These are phyloP conservation scores for Penicillium steckii DNA, from an alignment of 495 filamentous ascomycete species.

Conservation along the genomic window DNA sequence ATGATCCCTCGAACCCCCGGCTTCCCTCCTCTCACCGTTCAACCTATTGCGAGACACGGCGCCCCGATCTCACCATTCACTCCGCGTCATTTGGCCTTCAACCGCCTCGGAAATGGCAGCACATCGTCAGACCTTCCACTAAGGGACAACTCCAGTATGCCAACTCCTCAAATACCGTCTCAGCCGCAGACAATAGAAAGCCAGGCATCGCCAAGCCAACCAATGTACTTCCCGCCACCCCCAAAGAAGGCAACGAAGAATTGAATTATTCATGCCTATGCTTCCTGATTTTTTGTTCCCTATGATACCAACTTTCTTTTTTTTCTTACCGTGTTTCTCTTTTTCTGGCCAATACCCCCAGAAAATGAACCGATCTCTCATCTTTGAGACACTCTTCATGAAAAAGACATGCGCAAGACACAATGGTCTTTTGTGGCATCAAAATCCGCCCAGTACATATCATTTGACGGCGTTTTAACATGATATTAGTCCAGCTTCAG, in stretches of 20 bases:
- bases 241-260: constrained; percentile 40
- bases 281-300: constrained; percentile 3
- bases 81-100: constrained; percentile 44
- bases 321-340: constrained; percentile 8
- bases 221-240: constrained; percentile 45
- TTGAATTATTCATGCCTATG: constrained; percentile 1
- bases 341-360: constrained; percentile 1
- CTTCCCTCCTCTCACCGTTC: constrained; percentile 22
- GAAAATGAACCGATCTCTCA: background rate
- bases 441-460: constrained; percentile 13
- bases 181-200: constrained; percentile 26
- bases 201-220: constrained; percentile 14
- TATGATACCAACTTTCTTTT: constrained; percentile 25
- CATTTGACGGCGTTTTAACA: constrained; percentile 9
- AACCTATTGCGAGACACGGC: constrained; percentile 13
- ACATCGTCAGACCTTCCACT: constrained; percentile 41
- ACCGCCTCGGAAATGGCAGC: constrained; percentile 28
- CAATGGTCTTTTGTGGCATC: constrained; percentile 2
- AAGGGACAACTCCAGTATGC: constrained; percentile 28
- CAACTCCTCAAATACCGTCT: constrained; percentile 21
- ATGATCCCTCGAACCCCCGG: constrained; percentile 29
- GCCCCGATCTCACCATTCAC: constrained; percentile 34
- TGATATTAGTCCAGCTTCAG: background rate
- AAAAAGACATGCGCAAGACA: background rate
- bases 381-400: background rate